Evolutionary conservation across 768 basidiomycete species (phyloP), one percentile per base, ranked within the genome.

Genomic region (Mycena rosella): DNA sequence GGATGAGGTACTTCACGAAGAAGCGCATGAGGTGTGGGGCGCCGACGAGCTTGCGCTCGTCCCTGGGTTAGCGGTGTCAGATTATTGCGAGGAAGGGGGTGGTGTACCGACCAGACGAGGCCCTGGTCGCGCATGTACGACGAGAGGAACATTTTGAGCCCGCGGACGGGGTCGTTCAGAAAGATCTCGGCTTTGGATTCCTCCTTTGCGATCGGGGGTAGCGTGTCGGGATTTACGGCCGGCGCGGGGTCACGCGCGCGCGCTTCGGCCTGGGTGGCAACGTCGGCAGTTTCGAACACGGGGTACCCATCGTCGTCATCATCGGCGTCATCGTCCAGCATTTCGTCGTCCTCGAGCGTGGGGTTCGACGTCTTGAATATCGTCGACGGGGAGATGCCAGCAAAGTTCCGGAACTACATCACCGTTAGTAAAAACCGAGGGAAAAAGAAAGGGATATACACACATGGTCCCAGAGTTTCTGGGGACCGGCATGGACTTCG

Each of bases 1-100:
- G 44, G n/a, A 55, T 17, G 2, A 70, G 61, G 38, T 60, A 70
- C 8, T 54, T 24, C 5, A 70, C n/a, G 58, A 67, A 67, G 47
- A 63, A 67, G 5, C 65, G 65, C 56, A 70, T 1, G 22, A 70
- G 55, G 40, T 51, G 65, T 30, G 69, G 69, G 4, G 65, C 65
- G 17, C 60, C 42, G 32, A 55, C 49, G 36, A 63, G 60, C 47
- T 62, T 57, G 32, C 1, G 49, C 9, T 1, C 15, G 18, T 55
- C 29, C 62, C 69, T 70, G 54, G 14, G 8, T 20, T 3, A n/a
- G 42, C 5, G 18, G 11, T 5, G 18, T 22, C 20, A 44, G 5
- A 44, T n/a, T 22, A 6, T 13, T 34, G 7, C 13, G 32, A 34
- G 20, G 20, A 44, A 38, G 18, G 20, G 18, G n/a, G 42, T 7